Conservation (phyloP, 78 protist species). For the Emiliania huxleyi region DNA sequence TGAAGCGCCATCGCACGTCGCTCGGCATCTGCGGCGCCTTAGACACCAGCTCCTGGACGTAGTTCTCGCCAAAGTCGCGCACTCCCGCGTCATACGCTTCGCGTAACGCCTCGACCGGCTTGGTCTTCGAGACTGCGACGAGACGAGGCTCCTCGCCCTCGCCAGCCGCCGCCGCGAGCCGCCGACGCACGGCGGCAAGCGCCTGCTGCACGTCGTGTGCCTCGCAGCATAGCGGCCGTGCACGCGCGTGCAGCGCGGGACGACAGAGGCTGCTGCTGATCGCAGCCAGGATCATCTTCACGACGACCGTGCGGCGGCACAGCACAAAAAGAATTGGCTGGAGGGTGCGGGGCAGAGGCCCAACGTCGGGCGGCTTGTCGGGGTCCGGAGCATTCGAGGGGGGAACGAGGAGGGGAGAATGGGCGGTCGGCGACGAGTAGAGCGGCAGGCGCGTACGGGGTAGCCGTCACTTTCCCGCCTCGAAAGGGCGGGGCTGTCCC, state of each 20-base stretch:
- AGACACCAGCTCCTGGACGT: slow-evolving; percentile 69
- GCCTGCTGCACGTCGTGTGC: background rate
- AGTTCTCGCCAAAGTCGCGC: slow-evolving; percentile 82
- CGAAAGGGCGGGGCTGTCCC: too few relatives aligned
- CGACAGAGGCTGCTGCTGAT: too few relatives aligned
- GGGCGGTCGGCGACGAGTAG: too few relatives aligned
- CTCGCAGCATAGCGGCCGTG: background rate
- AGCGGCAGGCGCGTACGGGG: too few relatives aligned
- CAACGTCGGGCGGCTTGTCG: too few relatives aligned
- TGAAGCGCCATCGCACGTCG: slow-evolving; percentile 75
- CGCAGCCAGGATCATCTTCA: too few relatives aligned
- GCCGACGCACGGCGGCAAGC: background rate
- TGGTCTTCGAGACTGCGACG: slow-evolving; percentile 81
- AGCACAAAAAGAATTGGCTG: too few relatives aligned
- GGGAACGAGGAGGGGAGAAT: too few relatives aligned
- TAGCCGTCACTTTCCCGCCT: too few relatives aligned
- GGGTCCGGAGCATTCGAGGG: too few relatives aligned
- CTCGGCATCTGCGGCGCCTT: slow-evolving; percentile 63
- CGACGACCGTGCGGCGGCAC: too few relatives aligned
- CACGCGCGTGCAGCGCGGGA: background rate
- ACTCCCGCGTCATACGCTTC: slow-evolving; percentile 61
- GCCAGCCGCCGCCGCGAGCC: background rate
- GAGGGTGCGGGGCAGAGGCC: too few relatives aligned
- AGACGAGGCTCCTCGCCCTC: slow-evolving; percentile 24
- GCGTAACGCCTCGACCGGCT: slow-evolving; percentile 46